phyloP scores from a whole-genome alignment of 345 rosid genomes.

The Durio zibethinus region DNA sequence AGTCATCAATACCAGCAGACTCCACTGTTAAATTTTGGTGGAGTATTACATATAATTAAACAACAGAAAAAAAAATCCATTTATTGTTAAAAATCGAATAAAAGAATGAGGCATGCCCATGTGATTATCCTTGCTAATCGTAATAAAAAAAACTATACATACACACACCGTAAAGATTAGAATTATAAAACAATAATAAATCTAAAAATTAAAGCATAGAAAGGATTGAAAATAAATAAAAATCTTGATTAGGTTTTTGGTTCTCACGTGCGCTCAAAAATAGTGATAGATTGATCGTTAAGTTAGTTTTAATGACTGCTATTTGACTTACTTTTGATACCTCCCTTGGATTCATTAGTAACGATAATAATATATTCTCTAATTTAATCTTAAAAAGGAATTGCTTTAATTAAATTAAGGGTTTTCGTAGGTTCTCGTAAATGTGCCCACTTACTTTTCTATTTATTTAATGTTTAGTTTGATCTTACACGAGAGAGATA shows the following conservation, averaged over 20 bases:
- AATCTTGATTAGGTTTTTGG: neutral
- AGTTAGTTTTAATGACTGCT: conserved; percentile 19
- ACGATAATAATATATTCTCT: conserved; percentile 4
- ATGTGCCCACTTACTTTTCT: neutral
- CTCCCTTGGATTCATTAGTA: neutral
- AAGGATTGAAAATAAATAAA: neutral
- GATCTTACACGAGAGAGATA: neutral
- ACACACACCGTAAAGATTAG: neutral
- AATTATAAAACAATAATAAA: neutral
- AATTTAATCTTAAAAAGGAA: neutral
- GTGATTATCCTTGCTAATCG: neutral
- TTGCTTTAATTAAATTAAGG: no score
- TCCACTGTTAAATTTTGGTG: neutral
- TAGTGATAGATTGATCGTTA: conserved; percentile 19
- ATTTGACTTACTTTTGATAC: conserved; percentile 6
- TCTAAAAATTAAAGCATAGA: neutral
- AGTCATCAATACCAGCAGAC: neutral
- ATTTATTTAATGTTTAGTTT: neutral
- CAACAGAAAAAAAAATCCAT: no score
- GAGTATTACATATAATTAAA: no score
- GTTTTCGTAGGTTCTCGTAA: neutral
- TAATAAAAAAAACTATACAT: neutral
- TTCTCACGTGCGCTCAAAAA: conserved; percentile 7
- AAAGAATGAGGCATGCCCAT: neutral
- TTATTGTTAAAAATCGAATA: no score